Conservation (phyloP, 768 basidiomycete species). For the Russula griseocarnosa region DNA sequence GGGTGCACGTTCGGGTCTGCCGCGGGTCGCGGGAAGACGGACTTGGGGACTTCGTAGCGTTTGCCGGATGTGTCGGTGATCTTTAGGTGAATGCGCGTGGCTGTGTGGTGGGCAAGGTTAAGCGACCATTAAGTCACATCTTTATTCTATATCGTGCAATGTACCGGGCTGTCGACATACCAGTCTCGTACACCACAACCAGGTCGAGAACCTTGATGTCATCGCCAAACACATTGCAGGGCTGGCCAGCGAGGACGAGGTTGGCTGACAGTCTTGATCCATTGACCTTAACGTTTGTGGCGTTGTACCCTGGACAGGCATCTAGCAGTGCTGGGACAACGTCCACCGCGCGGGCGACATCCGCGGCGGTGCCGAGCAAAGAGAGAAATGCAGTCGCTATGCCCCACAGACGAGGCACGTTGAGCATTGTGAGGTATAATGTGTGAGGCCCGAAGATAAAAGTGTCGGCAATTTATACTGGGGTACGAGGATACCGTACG, state of each 20-base stretch:
- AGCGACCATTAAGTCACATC: not conserved
- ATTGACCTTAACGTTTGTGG: slow-evolving; percentile 41
- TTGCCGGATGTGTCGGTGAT: slow-evolving; percentile 47
- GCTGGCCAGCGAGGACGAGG: slow-evolving; percentile 47
- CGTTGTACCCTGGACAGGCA: slow-evolving; percentile 58
- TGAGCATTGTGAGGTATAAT: not conserved
- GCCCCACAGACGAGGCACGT: not conserved
- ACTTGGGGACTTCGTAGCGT: slow-evolving; percentile 63
- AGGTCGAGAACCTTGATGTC: slow-evolving; percentile 49
- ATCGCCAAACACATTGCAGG: slow-evolving; percentile 57
- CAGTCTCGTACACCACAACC: slow-evolving; percentile 55
- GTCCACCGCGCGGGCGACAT: slow-evolving; percentile 27
- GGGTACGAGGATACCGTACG: not conserved
- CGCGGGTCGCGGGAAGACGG: slow-evolving; percentile 54
- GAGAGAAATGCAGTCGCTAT: not conserved
- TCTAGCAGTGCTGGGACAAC: slow-evolving; percentile 40
- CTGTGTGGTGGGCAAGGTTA: slow-evolving; percentile 32
- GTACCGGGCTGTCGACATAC: slow-evolving; percentile 32
- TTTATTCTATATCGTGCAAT: not conserved
- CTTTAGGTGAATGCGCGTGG: slow-evolving; percentile 58
- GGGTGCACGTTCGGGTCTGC: slow-evolving; percentile 33
- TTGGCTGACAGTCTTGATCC: slow-evolving; percentile 47
- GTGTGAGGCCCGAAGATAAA: not conserved
- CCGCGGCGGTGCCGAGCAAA: not conserved
- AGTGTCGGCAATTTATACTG: not conserved